Base-by-base conservation (phyloP, 768 basidiomycete genomes). In the Amanita thiersii region DNA sequence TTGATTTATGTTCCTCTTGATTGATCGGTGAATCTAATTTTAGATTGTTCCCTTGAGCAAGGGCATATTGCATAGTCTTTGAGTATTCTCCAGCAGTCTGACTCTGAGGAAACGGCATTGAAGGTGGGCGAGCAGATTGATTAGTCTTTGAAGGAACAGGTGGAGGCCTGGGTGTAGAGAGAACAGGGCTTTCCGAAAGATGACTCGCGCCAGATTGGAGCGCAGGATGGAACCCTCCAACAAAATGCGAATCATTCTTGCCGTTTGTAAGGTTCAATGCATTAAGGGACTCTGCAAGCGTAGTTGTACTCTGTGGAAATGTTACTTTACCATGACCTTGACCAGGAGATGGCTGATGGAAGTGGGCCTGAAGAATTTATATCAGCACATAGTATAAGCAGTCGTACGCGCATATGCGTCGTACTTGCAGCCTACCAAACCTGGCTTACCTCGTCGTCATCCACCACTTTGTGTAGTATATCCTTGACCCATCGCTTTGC, bases 191-290 rank as follows among this genome's bases (percentile, higher is more conserved):
- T 4, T 54, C 56, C 21, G 48, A 45, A 38, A 37, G 42, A 7
- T 26, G 18, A 24, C 17, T 37, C 33, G 45, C 37, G 10, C 43
- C 40, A 19, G n/a, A n/a, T n/a, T n/a, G 39, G 28, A 33, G 50
- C 19, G 24, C 39, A 29, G 64, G 63, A 48, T 62, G 40, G 50
- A 79, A 80, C 21, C 77, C 75, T 12, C 74, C 76, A 23, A 77
- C 54, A 49, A 79, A 78, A 20, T 47, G 46, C 19, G 31, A 14
- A 5, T 33, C 49, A 29, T 8, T 50, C 35, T 29, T 38, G 17
- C 35, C 36, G 40, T 37, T 37, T 3, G 52, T 52, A 12, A 63
- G 39, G n/a, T 47, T 44, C 11, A 68, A 53, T 1, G 45, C 40
- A 31, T 50, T 49, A 49, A 68, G 61, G 5, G 55, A 47, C 21